A percentile compares a stretch with the other conserved stretches of the same genome.
phyloP scores from a whole-genome alignment of 2,329 filamentous ascomycete species.

The Gremmenia infestans region DNA sequence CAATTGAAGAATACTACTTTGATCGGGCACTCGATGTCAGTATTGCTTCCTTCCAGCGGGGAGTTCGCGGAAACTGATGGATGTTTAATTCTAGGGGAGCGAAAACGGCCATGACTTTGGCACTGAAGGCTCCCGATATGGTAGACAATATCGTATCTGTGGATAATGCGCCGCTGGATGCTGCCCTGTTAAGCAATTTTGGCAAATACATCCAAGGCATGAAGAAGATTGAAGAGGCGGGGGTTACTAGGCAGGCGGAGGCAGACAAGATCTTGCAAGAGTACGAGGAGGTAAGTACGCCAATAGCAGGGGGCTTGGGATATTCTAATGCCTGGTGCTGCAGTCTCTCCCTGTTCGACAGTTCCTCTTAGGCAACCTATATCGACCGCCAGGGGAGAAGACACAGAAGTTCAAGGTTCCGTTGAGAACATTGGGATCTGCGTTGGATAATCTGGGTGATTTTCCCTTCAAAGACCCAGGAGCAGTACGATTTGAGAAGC shows the following conservation, averaged over 20 bases:
- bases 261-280: constrained; percentile 73
- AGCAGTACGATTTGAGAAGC: constrained; percentile 65
- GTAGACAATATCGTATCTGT: constrained; percentile 73
- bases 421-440: constrained; percentile 60
- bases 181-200: constrained; percentile 69
- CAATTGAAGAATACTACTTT: constrained; percentile 65
- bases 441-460: constrained; percentile 69
- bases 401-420: constrained; percentile 75
- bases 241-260: constrained; percentile 64
- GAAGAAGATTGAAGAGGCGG: constrained; percentile 68
- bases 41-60: neutral
- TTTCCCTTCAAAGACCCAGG: constrained; percentile 79
- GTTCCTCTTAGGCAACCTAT: constrained; percentile 84
- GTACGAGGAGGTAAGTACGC: constrained; percentile 59
- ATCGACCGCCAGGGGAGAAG: constrained; percentile 47
- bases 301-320: neutral
- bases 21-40: constrained; percentile 90
- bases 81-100: constrained; percentile 58
- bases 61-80: constrained; percentile 3
- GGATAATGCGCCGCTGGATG: constrained; percentile 88
- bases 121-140: constrained; percentile 62
- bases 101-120: constrained; percentile 86
- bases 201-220: constrained; percentile 78
- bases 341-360: constrained; percentile 73
- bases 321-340: neutral